Base-by-base conservation (phyloP, 768 basidiomycete species). In the Xerocomus spinulosus region DNA sequence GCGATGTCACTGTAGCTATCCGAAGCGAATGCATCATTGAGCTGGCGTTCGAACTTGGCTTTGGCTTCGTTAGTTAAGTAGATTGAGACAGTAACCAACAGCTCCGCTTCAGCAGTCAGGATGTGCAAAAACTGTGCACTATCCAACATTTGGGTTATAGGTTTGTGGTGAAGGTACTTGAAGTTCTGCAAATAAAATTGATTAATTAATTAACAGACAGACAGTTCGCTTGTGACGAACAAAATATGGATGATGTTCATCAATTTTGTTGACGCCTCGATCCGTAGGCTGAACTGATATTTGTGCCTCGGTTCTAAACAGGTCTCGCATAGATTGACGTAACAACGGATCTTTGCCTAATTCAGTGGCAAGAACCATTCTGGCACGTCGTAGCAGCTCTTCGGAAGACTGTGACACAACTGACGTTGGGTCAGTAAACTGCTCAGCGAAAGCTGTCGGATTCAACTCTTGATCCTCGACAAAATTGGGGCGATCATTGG, bases 281-380 rank as follows among this genome's bases (percentile, higher is more conserved):
- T 95, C 93, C 1, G 95, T 98, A 0, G 95, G 93, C 40, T 76
- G 73, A 14, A 94, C 83, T 18, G 86, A 83, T 26, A 98, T 72
- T 17, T 80, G 73, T 2, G 86, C 95, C 52, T 85, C 80, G 12
- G 75, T 73, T 60, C 79, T 83, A 74, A 92, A 93, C 30, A 79
- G 62, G 46, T 82, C 75, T 43, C 96, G 82, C 42, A 92, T 82
- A 48, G 82, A 76, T 52, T 83, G 82, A 34, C 92, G 77, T 25
- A 99, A 77, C 10, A 92, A 70, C 12, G 95, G 95, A 64, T 99
- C 95, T 62, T 89, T 94, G 28, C 90, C 89, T 15, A 98, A 77
- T 64, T 98, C 96, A 0, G 88, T 91, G 6, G 86, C 79, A 39
- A 98, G 70, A 47, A 98, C 85, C 74, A 90, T 79, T 40, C 89